Conservation (phyloP, 1,139 yeast genomes). For the Trichomonascaceae sp. region DNA sequence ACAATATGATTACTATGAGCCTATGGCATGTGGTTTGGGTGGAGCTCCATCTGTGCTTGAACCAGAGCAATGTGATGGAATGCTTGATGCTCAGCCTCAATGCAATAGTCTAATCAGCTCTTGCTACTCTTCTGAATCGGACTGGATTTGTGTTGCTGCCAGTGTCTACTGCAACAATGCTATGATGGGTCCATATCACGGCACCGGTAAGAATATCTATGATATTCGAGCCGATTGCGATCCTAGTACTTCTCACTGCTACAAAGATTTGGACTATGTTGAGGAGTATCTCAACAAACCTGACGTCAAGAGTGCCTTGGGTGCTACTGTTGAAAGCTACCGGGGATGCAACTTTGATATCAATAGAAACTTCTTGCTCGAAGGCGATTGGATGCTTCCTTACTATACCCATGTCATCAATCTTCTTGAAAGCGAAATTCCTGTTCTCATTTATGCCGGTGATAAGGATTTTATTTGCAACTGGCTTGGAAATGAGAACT, state of each 20-base stretch:
- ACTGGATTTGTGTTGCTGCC: constrained; percentile 49
- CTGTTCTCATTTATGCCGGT: constrained; percentile 80
- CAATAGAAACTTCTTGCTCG: constrained; percentile 46
- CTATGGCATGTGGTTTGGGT: constrained; percentile 82
- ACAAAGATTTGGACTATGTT: constrained; percentile 49
- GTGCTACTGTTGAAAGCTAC: no score
- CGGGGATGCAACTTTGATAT: no score
- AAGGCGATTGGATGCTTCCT: constrained; percentile 62
- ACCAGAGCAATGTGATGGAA: constrained; percentile 53
- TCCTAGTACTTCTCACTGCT: constrained; percentile 48
- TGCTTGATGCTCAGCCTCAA: constrained; percentile 50
- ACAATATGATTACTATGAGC: constrained; percentile 64
- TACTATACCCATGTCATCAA: constrained; percentile 58
- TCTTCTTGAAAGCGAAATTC: constrained; percentile 54
- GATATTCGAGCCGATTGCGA: constrained; percentile 61
- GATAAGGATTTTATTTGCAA: constrained; percentile 87
- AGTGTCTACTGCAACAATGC: constrained; percentile 68
- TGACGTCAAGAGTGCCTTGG: constrained; percentile 58
- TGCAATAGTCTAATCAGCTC: constrained; percentile 47
- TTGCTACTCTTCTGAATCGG: constrained; percentile 56
- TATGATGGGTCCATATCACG: constrained; percentile 47
- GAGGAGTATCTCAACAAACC: constrained; percentile 55
- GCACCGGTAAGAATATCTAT: constrained; percentile 61
- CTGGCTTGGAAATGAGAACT: constrained; percentile 82
- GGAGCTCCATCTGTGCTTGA: constrained; percentile 63